These are phyloP conservation scores for Penicillium sp. DNA, from an alignment of 2,329 filamentous ascomycete genomes.

Conservation along the genomic window DNA sequence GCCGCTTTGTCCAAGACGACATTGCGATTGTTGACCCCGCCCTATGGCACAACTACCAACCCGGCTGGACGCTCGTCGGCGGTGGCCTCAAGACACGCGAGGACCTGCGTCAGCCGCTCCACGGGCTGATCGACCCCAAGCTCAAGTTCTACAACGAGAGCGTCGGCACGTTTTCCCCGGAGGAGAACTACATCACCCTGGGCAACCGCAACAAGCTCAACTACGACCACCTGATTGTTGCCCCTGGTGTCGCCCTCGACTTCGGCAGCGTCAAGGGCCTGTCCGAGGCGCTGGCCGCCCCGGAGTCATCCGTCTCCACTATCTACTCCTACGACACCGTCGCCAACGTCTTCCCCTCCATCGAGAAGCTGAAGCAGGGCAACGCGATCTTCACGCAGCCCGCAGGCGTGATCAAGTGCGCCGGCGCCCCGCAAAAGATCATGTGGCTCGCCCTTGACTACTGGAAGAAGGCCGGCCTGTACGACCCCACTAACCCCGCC, in stretches of 20 bases:
- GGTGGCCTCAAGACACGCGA: slow-evolving; percentile 68
- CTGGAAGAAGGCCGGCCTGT: slow-evolving; percentile 61
- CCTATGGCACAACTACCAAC: slow-evolving; percentile 69
- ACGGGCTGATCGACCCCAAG: slow-evolving; percentile 61
- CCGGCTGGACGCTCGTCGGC: slow-evolving; percentile 72
- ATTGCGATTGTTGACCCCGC: slow-evolving; percentile 70
- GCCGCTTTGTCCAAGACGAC: slow-evolving; percentile 62
- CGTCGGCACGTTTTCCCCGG: slow-evolving; percentile 59
- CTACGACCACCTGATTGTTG: slow-evolving; percentile 70
- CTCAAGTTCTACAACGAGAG: slow-evolving; percentile 63
- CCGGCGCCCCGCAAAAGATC: slow-evolving; percentile 65
- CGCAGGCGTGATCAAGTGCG: slow-evolving; percentile 63
- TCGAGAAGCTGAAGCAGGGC: slow-evolving; percentile 56
- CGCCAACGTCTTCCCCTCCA: slow-evolving; percentile 58
- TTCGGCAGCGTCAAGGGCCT: slow-evolving; percentile 59
- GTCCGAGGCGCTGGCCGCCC: slow-evolving; percentile 59
- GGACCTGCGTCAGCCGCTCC: slow-evolving; percentile 59
- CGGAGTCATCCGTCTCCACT: slow-evolving; percentile 56
- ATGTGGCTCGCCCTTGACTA: slow-evolving; percentile 67
- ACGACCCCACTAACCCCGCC: slow-evolving; percentile 47
- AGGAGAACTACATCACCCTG: slow-evolving; percentile 62
- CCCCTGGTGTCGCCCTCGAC: slow-evolving; percentile 61
- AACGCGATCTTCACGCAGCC: slow-evolving; percentile 65
- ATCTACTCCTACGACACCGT: slow-evolving; percentile 63
- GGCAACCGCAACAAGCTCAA: slow-evolving; percentile 59